Percentiles rank a stretch among this genome's conserved stretches.
phyloP scores from a whole-genome alignment of 208 protist species.

The Histomonas meleagridis region DNA sequence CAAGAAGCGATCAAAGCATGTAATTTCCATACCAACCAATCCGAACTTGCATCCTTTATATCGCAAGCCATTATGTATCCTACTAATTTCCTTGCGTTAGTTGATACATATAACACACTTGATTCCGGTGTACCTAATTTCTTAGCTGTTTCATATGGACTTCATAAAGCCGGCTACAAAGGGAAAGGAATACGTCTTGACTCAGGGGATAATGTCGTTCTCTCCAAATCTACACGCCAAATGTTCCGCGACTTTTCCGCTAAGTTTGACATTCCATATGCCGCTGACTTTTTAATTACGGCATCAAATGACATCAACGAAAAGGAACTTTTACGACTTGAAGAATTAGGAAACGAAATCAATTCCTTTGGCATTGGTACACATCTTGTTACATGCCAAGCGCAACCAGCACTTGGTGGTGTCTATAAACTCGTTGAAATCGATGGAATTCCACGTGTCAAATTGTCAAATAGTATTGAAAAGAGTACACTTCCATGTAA shows the following conservation, averaged over 20 bases:
- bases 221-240: conserved; percentile 56
- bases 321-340: conserved; percentile 53
- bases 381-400: conserved; percentile 67
- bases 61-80: conserved; percentile 64
- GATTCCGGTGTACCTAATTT: conserved; percentile 63
- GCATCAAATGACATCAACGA: conserved; percentile 68
- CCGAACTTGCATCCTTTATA: conserved; percentile 65
- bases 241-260: conserved; percentile 15
- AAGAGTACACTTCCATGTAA: conserved; percentile 63
- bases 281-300: conserved; percentile 56
- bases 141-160: conserved; percentile 55
- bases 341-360: conserved; percentile 42
- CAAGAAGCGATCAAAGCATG: conserved; percentile 39
- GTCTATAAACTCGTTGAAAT: conserved; percentile 72
- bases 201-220: conserved; percentile 64
- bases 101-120: conserved; percentile 74
- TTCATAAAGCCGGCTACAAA: conserved; percentile 52
- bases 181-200: conserved; percentile 59
- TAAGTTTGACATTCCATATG: conserved; percentile 44
- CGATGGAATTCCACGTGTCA: conserved; percentile 62
- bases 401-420: conserved; percentile 62
- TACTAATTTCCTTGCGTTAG: conserved; percentile 62
- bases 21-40: conserved; percentile 44
- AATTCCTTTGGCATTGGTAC: conserved; percentile 70
- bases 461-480: conserved; percentile 55